Evolutionary conservation across 345 rosid species (phyloP).

Genomic region (Raphanus raphanistrum): DNA sequence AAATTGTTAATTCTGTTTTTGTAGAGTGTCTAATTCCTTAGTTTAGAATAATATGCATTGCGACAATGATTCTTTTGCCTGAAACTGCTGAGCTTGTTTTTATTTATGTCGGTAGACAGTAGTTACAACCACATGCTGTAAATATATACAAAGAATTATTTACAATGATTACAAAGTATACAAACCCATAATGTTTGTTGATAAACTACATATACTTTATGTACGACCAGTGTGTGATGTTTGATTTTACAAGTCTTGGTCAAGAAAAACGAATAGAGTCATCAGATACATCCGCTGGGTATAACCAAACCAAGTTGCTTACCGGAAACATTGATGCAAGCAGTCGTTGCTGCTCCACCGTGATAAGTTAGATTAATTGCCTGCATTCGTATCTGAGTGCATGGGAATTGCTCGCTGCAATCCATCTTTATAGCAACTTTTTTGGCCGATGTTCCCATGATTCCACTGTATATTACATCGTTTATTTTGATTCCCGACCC

Average conservation of each 20-base stretch:
- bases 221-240: background rate
- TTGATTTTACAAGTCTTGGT: slow-evolving; percentile 13
- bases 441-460: slow-evolving; percentile 38
- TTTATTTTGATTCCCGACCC: slow-evolving; percentile 38
- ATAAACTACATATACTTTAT: background rate
- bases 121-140: background rate
- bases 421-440: slow-evolving; percentile 39
- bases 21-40: background rate
- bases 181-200: background rate
- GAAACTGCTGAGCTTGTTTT: background rate
- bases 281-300: slow-evolving; percentile 35
- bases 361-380: slow-evolving; percentile 30
- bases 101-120: background rate
- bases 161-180: slow-evolving; percentile 13
- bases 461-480: slow-evolving; percentile 37
- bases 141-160: background rate
- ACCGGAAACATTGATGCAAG: slow-evolving; percentile 31
- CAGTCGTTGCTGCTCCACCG: slow-evolving; percentile 23
- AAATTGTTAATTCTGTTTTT: background rate
- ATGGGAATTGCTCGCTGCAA: slow-evolving; percentile 34
- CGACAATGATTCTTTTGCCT: background rate
- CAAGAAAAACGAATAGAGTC: background rate
- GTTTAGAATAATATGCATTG: background rate
- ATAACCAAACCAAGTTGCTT: slow-evolving; percentile 34
- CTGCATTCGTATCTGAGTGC: slow-evolving; percentile 34